phyloP scores from a whole-genome alignment of 306 rosid species.

The Delonix regia region DNA sequence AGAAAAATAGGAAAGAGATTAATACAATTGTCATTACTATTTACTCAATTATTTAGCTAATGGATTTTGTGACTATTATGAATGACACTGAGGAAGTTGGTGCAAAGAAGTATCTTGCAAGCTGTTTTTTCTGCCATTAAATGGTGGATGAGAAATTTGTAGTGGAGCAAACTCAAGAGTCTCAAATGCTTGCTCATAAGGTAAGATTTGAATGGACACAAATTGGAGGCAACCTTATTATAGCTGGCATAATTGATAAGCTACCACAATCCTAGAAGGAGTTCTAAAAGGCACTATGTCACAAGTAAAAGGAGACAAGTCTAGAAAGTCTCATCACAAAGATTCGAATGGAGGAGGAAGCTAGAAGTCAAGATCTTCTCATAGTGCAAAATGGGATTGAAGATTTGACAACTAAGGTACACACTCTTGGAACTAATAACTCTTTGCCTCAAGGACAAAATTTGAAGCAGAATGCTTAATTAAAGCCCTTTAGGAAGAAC shows the following conservation, averaged over 20 bases:
- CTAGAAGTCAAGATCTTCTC: background rate
- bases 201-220: background rate
- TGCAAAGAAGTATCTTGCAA: background rate
- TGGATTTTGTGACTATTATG: too few relatives aligned
- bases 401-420: too few relatives aligned
- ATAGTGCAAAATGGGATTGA: too few relatives aligned
- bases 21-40: too few relatives aligned
- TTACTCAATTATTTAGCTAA: too few relatives aligned
- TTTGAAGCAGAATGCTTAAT: too few relatives aligned
- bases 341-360: too few relatives aligned
- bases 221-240: background rate
- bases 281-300: background rate
- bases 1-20: too few relatives aligned
- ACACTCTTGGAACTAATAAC: too few relatives aligned
- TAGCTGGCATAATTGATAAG: background rate
- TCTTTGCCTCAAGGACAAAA: background rate
- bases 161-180: background rate
- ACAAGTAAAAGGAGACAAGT: background rate
- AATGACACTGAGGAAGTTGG: background rate
- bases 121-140: too few relatives aligned
- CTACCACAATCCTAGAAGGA: background rate
- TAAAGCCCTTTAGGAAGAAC: too few relatives aligned
- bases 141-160: background rate
- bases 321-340: too few relatives aligned
- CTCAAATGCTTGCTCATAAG: background rate